Conservation (phyloP, 148 eudicot species). For the Vaccinium vitisidaea region DNA sequence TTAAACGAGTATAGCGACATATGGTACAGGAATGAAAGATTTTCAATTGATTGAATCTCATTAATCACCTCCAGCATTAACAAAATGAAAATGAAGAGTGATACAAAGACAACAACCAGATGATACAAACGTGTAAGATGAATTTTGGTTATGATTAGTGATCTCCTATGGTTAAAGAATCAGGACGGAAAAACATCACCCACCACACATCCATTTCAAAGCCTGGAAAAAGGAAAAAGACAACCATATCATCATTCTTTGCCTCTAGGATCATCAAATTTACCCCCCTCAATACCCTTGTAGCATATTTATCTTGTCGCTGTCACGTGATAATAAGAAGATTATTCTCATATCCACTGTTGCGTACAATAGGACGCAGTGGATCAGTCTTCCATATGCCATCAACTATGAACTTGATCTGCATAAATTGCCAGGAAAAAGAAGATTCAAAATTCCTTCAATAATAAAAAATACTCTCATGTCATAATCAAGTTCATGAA, state of each 20-base stretch:
- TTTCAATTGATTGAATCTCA: not conserved
- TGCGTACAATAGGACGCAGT: conserved; percentile 62
- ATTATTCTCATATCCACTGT: conserved; percentile 67
- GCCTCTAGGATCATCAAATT: not conserved
- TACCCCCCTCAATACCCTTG: not conserved
- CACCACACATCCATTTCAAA: not conserved
- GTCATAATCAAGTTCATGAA: not conserved
- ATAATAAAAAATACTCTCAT: not conserved
- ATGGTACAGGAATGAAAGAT: not conserved
- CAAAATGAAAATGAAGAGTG: not conserved
- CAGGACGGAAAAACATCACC: not conserved
- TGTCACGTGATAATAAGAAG: conserved; percentile 49
- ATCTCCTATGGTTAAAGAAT: conserved; percentile 5
- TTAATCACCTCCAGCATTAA: not conserved
- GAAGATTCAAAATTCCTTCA: not conserved
- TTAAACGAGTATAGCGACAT: not conserved
- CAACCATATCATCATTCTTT: no score
- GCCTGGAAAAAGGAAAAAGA: not conserved
- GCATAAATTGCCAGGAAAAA: conserved; percentile 21
- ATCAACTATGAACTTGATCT: conserved; percentile 95
- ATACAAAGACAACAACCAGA: not conserved
- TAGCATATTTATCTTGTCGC: not conserved
- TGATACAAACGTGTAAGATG: not conserved
- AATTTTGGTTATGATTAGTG: not conserved
- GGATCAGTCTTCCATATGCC: conserved; percentile 84